phyloP scores from a whole-genome alignment of 1,284 basidiomycete species.

The Ustilago xerochloae region DNA sequence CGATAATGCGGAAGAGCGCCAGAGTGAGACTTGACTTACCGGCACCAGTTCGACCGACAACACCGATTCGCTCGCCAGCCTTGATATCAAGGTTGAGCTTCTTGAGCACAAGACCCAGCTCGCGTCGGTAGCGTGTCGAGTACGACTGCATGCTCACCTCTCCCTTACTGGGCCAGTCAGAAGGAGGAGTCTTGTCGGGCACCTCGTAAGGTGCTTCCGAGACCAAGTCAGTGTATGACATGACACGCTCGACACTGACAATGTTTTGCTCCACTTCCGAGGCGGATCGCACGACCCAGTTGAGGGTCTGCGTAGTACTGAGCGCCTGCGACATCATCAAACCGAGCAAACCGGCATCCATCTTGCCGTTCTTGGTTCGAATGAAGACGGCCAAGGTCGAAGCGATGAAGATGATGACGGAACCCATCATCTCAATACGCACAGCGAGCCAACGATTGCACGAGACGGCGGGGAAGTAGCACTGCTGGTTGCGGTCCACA shows the following conservation, averaged over 20 bases:
- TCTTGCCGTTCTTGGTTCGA: constrained; percentile 69
- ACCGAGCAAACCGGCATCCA: constrained; percentile 92
- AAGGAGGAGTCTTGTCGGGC: constrained; percentile 55
- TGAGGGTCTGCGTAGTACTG: constrained; percentile 71
- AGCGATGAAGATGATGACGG: constrained; percentile 81
- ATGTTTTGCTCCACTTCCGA: constrained; percentile 95
- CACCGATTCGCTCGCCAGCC: constrained; percentile 79
- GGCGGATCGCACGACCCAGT: constrained; percentile 86
- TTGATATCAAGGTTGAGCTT: constrained; percentile 76
- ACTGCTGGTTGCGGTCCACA: constrained; percentile 82
- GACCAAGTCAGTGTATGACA: constrained; percentile 77
- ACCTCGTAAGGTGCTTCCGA: constrained; percentile 77
- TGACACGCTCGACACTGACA: constrained; percentile 76
- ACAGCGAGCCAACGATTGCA: constrained; percentile 85
- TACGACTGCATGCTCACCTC: constrained; percentile 82
- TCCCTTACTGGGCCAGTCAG: constrained; percentile 81
- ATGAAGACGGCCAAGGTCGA: constrained; percentile 78
- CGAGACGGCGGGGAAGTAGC: constrained; percentile 77
- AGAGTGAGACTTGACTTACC: constrained; percentile 84
- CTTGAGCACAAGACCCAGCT: constrained; percentile 81
- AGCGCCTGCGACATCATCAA: constrained; percentile 81
- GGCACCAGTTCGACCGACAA: constrained; percentile 84
- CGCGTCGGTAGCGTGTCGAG: constrained; percentile 83
- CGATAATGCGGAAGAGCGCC: constrained; percentile 71
- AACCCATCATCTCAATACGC: constrained; percentile 76